Conservation (phyloP, 176 grass and related monocot species). For the Luzula sylvatica region DNA sequence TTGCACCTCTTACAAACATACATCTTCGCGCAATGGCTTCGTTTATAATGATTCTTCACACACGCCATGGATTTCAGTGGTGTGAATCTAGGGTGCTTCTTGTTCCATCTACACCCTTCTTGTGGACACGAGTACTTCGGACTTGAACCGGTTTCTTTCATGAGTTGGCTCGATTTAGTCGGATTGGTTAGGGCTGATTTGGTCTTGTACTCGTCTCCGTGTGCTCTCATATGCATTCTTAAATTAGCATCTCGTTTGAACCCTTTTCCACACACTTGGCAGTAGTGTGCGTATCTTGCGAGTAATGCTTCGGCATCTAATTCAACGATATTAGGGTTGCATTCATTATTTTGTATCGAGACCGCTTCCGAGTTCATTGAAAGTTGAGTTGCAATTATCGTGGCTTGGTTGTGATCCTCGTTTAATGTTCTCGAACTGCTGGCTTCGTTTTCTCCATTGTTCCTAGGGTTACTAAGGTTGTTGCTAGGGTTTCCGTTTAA, state of each 20-base stretch:
- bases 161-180: background rate
- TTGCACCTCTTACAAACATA: conserved; percentile 25
- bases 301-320: conserved; percentile 16
- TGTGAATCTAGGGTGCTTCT: conserved; percentile 22
- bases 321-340: conserved; percentile 14
- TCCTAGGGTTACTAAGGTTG: background rate
- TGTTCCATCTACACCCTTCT: conserved; percentile 29
- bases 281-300: conserved; percentile 24
- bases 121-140: conserved; percentile 27
- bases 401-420: background rate
- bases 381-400: background rate
- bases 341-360: background rate
- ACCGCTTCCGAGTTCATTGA: background rate
- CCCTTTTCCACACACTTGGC: conserved; percentile 31
- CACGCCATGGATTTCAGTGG: conserved; percentile 28
- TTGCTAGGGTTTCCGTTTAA: background rate
- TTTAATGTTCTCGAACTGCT: background rate
- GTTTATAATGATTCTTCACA: conserved; percentile 30
- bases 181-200: conserved; percentile 10
- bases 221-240: conserved; percentile 34
- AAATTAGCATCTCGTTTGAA: conserved; percentile 31
- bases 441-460: background rate
- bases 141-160: background rate
- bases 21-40: conserved; percentile 33
- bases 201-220: conserved; percentile 32